Evolutionary conservation across 257 asterid species (phyloP).

Genomic region (Lavandula angustifolia): DNA sequence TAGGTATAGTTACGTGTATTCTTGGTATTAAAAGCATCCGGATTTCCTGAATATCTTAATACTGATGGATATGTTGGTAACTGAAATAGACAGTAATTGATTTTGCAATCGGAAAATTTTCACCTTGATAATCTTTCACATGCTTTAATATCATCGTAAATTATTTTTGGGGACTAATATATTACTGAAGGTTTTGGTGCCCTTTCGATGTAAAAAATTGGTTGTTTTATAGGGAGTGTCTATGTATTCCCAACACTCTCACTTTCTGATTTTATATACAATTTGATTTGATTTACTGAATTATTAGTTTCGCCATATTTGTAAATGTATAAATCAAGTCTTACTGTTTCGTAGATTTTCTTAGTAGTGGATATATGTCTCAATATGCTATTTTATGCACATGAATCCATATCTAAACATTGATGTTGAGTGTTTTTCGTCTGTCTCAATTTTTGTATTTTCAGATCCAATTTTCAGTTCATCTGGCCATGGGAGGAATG

Average conservation of each 20-base stretch:
- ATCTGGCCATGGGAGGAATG: conserved; percentile 99
- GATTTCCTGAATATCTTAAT: conserved; percentile 7
- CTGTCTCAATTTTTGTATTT: conserved; percentile 19
- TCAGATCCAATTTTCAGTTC: conserved; percentile 95
- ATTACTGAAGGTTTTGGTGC: conserved; percentile 7
- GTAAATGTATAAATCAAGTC: not conserved
- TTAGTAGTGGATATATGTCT: conserved; percentile 6
- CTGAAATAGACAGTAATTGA: conserved; percentile 7
- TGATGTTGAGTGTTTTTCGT: conserved; percentile 8
- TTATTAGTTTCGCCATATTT: conserved; percentile 6
- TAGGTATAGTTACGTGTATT: conserved; percentile 8
- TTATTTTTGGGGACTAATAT: conserved; percentile 12
- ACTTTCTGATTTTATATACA: conserved; percentile 8
- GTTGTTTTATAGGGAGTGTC: not conserved
- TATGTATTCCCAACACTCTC: not conserved
- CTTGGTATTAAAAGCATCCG: conserved; percentile 12
- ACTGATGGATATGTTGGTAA: conserved; percentile 3
- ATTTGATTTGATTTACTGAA: conserved; percentile 1
- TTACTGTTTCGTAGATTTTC: not conserved
- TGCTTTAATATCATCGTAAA: conserved; percentile 8
- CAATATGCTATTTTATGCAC: conserved; percentile 16
- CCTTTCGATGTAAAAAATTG: conserved; percentile 1
- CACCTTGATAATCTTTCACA: not conserved
- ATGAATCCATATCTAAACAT: not conserved
- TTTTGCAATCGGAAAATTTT: conserved; percentile 1